Conservation (phyloP, 192 early-diverging fungal genomes). For the Irineochytrium annulatum region DNA sequence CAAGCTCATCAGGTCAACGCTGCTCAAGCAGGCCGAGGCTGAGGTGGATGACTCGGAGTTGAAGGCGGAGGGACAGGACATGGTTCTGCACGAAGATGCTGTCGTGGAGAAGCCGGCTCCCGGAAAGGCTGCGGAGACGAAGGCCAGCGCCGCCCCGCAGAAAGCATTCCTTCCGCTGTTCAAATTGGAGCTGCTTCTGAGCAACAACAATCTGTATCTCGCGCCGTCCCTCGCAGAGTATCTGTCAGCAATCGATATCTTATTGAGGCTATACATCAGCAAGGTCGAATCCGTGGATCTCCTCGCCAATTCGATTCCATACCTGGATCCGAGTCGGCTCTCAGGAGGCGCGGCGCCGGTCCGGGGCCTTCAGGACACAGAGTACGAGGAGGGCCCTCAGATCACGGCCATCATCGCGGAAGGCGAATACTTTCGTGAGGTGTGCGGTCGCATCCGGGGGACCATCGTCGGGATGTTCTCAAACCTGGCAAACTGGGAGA, state of each 20-base stretch:
- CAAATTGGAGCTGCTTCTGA: constrained; percentile 43
- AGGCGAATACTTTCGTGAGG: constrained; percentile 51
- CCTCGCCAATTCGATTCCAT: constrained; percentile 48
- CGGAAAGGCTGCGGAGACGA: constrained; percentile 7
- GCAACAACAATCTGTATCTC: constrained; percentile 37
- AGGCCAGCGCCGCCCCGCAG: not conserved
- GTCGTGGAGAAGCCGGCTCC: not conserved
- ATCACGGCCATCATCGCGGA: constrained; percentile 50
- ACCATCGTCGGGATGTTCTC: constrained; percentile 50
- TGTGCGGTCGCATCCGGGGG: constrained; percentile 56
- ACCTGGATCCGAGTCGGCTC: constrained; percentile 42
- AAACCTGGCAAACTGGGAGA: constrained; percentile 48
- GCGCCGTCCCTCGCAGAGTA: constrained; percentile 46
- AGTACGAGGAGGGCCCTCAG: constrained; percentile 52
- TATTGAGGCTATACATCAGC: constrained; percentile 45
- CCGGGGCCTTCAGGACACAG: constrained; percentile 46
- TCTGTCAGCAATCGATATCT: constrained; percentile 37
- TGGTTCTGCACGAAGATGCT: constrained; percentile 1
- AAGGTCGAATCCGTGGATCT: constrained; percentile 40
- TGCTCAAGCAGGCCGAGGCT: constrained; percentile 9
- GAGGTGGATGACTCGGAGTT: constrained; percentile 2
- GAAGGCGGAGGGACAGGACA: constrained; percentile 1
- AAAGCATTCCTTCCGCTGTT: constrained; percentile 41
- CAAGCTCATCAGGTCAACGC: constrained; percentile 19
- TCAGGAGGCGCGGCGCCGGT: constrained; percentile 39